A percentile compares a stretch with the other conserved stretches of the same genome.
These are phyloP conservation scores for Barnettozyma vustinii DNA, from an alignment of 805 yeast species.

Conservation along the genomic window DNA sequence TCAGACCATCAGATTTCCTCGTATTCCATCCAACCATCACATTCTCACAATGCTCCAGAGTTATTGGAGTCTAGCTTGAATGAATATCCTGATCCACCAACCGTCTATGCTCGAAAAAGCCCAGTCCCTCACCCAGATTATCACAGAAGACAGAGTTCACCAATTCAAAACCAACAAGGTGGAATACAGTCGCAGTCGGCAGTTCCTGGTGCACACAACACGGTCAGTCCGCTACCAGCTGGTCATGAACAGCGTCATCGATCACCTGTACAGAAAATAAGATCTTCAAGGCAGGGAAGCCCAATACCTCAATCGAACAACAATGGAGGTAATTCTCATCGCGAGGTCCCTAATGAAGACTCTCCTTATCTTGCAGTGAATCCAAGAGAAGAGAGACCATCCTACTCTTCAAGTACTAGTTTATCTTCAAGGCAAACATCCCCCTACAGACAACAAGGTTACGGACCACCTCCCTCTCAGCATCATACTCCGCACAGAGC, in stretches of 20 bases:
- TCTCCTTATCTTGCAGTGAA: not conserved
- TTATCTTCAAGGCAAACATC: slow-evolving; percentile 13
- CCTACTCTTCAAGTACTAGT: slow-evolving; percentile 8
- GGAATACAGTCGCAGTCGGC: not conserved
- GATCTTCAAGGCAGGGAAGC: not conserved
- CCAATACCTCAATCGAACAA: not conserved
- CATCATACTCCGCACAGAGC: not conserved
- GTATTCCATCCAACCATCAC: not conserved
- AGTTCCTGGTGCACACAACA: not conserved
- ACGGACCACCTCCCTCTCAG: slow-evolving; percentile 7
- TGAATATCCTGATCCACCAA: not conserved
- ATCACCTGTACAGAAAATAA: not conserved
- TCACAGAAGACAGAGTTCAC: not conserved
- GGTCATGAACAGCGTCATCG: not conserved
- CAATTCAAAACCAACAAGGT: not conserved
- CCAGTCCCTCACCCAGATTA: not conserved
- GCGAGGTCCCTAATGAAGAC: not conserved
- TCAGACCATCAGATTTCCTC: not conserved
- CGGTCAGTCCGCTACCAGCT: not conserved
- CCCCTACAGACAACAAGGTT: slow-evolving; percentile 10
- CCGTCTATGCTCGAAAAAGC: not conserved
- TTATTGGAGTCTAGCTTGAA: not conserved
- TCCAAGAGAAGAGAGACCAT: not conserved
- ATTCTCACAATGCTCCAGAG: not conserved
- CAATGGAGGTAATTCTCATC: not conserved